Evolutionary conservation across 2,329 filamentous ascomycete genomes (phyloP), one percentile per base, ranked within the genome.

Genomic region (Polytolypa hystricis): DNA sequence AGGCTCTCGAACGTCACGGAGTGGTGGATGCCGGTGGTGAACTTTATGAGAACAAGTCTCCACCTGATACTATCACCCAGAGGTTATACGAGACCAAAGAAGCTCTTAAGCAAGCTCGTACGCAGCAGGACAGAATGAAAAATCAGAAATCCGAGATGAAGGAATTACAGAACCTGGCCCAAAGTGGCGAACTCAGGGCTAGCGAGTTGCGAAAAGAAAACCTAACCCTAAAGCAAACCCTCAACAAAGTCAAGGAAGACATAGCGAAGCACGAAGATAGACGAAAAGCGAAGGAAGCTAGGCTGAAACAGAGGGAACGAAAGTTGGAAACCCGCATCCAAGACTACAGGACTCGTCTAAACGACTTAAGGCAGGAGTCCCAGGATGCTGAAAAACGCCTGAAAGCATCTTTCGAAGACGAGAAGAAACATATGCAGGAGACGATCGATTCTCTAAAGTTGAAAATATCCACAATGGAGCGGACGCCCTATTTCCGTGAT

Each of bases 181-280:
- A 57, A 31, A 58, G 48, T 36, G 64, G 61, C 3, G 61, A 65
- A 39, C 50, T 56, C 38, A 64, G 63, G 42, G 61, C 56, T 4
- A 50, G 47, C 9, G 54, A 61, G 18, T 51, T 66, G 2, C 53
- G 62, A 37, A 56, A 55, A 37, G 63, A 66, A 35, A 66, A 66
- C 33, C 33, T 42, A 6, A 48, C 49, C 1, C 51, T 66, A 32
- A 65, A 65, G 39, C 54, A 56, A 30, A 60, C 51, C 6, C 47
- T 65, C 16, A 52, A 57, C 9, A 53, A 59, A 10, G 51, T 62
- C 25, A 65, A 65, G 43, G 53, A 56, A 35, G 60, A 63, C 35
- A 62, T 63, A 52, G 54, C 49, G 18, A 57, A 56, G 34, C 64
- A 63, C 30, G 61, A 64, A 38, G 56, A 53, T 14, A 53, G 61